Conservation (phyloP, 2,329 filamentous ascomycete species). For the Periconia sp. region DNA sequence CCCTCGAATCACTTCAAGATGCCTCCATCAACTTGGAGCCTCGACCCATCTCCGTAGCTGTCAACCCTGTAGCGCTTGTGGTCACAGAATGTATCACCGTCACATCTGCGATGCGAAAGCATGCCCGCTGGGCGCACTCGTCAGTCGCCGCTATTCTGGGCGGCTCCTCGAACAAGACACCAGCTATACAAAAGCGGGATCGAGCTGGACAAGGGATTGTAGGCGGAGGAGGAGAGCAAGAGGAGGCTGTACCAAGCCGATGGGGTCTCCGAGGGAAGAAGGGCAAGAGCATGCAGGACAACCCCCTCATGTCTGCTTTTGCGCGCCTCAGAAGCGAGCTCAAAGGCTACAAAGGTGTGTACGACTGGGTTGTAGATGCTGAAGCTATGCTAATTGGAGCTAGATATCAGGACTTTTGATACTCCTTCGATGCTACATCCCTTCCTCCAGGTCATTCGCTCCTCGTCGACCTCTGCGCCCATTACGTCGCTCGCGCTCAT, state of each 20-base stretch:
- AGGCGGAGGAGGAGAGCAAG: conserved; percentile 43
- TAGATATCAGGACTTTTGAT: conserved; percentile 88
- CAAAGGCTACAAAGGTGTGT: conserved; percentile 77
- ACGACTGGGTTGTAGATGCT: not conserved
- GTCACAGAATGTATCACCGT: conserved; percentile 99
- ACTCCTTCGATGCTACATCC: conserved; percentile 88
- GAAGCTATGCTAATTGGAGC: conserved; percentile 26
- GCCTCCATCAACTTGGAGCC: conserved; percentile 25
- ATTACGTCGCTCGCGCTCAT: conserved; percentile 95
- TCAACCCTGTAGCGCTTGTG: conserved; percentile 89
- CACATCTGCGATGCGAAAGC: conserved; percentile 97
- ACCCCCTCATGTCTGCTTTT: conserved; percentile 94
- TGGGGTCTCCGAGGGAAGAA: conserved; percentile 96
- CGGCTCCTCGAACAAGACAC: conserved; percentile 62
- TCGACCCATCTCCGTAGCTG: conserved; percentile 71
- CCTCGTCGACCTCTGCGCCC: conserved; percentile 92
- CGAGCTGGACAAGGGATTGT: conserved; percentile 42
- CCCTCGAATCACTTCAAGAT: conserved; percentile 30
- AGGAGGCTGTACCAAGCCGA: conserved; percentile 74
- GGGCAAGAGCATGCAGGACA: conserved; percentile 96
- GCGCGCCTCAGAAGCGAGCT: conserved; percentile 87
- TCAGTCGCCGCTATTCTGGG: conserved; percentile 96
- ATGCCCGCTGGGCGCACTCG: conserved; percentile 93
- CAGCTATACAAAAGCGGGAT: conserved; percentile 42
- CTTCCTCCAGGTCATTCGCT: conserved; percentile 95